Evolutionary conservation across 495 filamentous ascomycete species (phyloP).

Genomic region (Letharia lupina): DNA sequence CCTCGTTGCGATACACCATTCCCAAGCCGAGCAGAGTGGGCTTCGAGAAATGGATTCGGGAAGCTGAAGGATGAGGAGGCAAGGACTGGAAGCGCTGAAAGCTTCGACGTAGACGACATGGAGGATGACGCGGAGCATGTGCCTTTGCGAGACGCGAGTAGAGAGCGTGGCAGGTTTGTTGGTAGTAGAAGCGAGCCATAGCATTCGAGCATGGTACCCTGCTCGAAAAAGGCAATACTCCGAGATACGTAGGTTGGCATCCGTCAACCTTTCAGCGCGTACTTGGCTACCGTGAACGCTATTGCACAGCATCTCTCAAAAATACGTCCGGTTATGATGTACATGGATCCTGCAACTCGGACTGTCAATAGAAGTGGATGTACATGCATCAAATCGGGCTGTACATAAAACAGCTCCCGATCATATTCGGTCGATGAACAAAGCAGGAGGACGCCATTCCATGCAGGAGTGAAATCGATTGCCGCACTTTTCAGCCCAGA

Average conservation of each 20-base stretch:
- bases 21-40: constrained; percentile 35
- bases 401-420: too few species aligned
- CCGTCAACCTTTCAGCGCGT: too few species aligned
- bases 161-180: constrained; percentile 16
- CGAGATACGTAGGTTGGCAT: background rate
- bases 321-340: too few species aligned
- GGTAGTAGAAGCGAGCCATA: constrained; percentile 7
- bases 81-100: constrained; percentile 15
- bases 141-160: constrained; percentile 22
- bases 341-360: too few species aligned
- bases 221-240: background rate
- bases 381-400: too few species aligned
- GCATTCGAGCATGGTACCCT: background rate
- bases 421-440: too few species aligned
- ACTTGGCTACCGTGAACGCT: too few species aligned
- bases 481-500: too few species aligned
- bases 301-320: too few species aligned
- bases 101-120: constrained; percentile 16
- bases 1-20: constrained; percentile 47
- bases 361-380: too few species aligned
- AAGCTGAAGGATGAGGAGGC: constrained; percentile 45
- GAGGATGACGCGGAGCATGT: constrained; percentile 24
- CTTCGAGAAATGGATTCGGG: constrained; percentile 32
- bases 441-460: too few species aligned
- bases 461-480: too few species aligned